Percentiles rank a stretch among this genome's conserved stretches.
Conservation (phyloP, 345 rosid species). For the Salix viminalis region DNA sequence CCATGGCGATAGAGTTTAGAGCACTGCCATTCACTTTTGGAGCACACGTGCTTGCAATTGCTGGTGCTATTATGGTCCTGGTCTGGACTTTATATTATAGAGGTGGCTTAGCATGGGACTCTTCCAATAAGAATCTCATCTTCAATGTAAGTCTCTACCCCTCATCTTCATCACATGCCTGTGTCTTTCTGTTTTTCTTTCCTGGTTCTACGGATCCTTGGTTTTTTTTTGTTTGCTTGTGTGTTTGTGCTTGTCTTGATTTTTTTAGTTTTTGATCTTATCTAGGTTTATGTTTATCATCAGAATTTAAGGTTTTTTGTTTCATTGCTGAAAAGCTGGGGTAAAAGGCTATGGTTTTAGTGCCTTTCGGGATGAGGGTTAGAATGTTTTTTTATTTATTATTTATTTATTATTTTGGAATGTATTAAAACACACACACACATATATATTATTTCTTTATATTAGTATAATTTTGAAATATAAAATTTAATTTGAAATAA, state of each 20-base stretch:
- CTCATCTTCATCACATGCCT: background rate
- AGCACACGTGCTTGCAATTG: constrained; percentile 58
- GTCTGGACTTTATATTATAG: constrained; percentile 70
- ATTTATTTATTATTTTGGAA: too few species aligned
- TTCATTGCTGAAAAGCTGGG: background rate
- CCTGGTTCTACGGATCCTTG: background rate
- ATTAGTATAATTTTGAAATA: too few species aligned
- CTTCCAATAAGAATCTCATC: constrained; percentile 75
- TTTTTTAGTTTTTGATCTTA: background rate
- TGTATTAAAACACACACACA: too few species aligned
- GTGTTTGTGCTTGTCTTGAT: background rate
- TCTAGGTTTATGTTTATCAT: background rate
- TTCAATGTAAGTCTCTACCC: constrained; percentile 56
- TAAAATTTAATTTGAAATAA: too few species aligned
- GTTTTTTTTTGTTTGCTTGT: background rate
- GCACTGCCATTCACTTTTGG: constrained; percentile 57
- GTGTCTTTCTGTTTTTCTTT: background rate
- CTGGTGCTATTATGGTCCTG: constrained; percentile 58
- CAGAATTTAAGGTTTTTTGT: background rate
- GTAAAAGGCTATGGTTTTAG: background rate
- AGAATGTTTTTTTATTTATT: too few species aligned
- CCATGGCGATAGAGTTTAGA: constrained; percentile 46
- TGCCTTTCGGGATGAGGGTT: too few species aligned
- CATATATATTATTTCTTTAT: too few species aligned
- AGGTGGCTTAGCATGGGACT: constrained; percentile 95